These are phyloP conservation scores for Daldinia vernicosa DNA, from an alignment of 495 filamentous ascomycete genomes.

Conservation along the genomic window DNA sequence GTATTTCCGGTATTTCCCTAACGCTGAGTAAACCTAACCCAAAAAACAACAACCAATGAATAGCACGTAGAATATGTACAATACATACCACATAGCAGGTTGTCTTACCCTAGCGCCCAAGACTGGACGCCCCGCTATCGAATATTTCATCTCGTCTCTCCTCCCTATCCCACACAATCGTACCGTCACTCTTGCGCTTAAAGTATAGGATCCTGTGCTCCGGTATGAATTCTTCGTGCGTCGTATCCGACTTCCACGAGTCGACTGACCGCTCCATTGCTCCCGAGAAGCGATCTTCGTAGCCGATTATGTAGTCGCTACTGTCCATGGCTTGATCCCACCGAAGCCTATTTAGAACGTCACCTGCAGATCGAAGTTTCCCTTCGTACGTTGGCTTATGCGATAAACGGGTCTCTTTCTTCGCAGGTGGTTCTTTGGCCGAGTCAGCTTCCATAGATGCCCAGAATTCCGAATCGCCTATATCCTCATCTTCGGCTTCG, in stretches of 20 bases:
- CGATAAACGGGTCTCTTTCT: constrained; percentile 32
- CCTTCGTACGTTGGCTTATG: constrained; percentile 31
- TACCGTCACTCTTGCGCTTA: constrained; percentile 65
- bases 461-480: constrained; percentile 34
- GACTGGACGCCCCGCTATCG: constrained; percentile 47
- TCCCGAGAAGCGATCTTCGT: constrained; percentile 77
- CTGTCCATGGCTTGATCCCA: constrained; percentile 73
- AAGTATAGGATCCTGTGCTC: constrained; percentile 82
- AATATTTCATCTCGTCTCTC: constrained; percentile 56
- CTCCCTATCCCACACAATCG: constrained; percentile 67
- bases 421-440: constrained; percentile 16
- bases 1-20: not conserved
- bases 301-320: constrained; percentile 75
- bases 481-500: constrained; percentile 48
- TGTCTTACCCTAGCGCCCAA: not conserved
- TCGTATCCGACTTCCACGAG: constrained; percentile 77
- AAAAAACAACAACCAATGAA: not conserved
- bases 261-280: constrained; percentile 68
- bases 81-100: not conserved
- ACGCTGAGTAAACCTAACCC: not conserved
- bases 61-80: not conserved
- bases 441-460: constrained; percentile 25
- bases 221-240: constrained; percentile 86
- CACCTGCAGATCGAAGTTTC: constrained; percentile 58
- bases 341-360: constrained; percentile 76